These are phyloP conservation scores for Phaseolus coccineus DNA, from an alignment of 331 rosid species.

Conservation along the genomic window DNA sequence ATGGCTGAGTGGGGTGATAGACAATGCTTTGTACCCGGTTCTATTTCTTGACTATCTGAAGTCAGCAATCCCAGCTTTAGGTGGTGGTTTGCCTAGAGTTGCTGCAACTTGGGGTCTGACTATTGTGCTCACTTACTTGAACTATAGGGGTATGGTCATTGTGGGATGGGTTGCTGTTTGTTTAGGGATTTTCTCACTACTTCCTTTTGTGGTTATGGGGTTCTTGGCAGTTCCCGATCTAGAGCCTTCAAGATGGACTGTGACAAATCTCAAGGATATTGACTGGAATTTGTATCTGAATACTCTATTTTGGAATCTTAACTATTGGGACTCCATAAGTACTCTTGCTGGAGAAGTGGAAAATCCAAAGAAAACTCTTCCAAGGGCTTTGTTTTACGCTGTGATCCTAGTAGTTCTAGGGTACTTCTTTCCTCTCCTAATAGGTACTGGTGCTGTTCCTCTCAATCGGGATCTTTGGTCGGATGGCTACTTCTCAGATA, in stretches of 20 bases:
- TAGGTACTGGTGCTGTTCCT: constrained; percentile 76
- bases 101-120: constrained; percentile 73
- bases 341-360: constrained; percentile 90
- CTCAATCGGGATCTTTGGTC: constrained; percentile 72
- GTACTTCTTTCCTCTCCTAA: constrained; percentile 79
- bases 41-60: constrained; percentile 85
- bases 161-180: constrained; percentile 80
- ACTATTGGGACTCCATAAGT: constrained; percentile 93
- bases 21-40: constrained; percentile 88
- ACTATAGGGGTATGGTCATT: constrained; percentile 74
- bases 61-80: constrained; percentile 73
- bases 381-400: constrained; percentile 77
- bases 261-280: constrained; percentile 55
- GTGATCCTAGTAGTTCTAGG: constrained; percentile 78
- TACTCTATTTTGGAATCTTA: constrained; percentile 87
- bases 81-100: constrained; percentile 67
- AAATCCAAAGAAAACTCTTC: constrained; percentile 83
- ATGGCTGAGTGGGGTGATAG: constrained; percentile 95
- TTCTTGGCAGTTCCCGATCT: constrained; percentile 66
- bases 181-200: constrained; percentile 70
- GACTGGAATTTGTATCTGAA: constrained; percentile 88
- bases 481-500: constrained; percentile 83
- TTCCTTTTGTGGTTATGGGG: constrained; percentile 88
- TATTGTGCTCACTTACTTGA: constrained; percentile 73
- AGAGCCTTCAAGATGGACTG: constrained; percentile 76